A percentile compares a stretch with the other conserved stretches of the same genome.
Evolutionary conservation across 208 protist species (phyloP).

Genomic region (Trypanosomatidae sp.): DNA sequence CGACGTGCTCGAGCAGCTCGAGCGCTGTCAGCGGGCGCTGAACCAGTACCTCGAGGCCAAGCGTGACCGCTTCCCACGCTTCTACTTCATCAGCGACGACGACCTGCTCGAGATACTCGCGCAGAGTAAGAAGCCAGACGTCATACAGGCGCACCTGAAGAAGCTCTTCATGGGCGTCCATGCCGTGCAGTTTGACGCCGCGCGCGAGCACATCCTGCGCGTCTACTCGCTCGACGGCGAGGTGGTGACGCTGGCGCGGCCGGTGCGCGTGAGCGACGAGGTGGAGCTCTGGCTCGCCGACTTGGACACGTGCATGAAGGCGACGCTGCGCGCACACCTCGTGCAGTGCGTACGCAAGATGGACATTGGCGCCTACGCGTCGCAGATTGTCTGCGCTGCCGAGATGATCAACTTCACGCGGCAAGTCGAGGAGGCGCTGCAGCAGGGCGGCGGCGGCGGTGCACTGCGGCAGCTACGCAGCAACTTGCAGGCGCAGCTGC

Average conservation of each 20-base stretch:
- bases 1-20: slow-evolving; percentile 92
- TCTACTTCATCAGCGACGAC: slow-evolving; percentile 99
- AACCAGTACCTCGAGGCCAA: slow-evolving; percentile 97
- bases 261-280: slow-evolving; percentile 87
- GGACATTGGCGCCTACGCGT: slow-evolving; percentile 87
- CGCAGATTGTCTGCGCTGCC: slow-evolving; percentile 91
- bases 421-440: slow-evolving; percentile 83
- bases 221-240: slow-evolving; percentile 91
- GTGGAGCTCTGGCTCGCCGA: slow-evolving; percentile 93
- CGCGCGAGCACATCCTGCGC: slow-evolving; percentile 79
- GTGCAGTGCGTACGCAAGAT: slow-evolving; percentile 61
- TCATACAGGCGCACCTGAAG: slow-evolving; percentile 97
- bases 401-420: slow-evolving; percentile 92
- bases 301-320: slow-evolving; percentile 89
- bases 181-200: slow-evolving; percentile 88
- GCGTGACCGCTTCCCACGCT: slow-evolving; percentile 92
- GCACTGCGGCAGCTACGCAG: slow-evolving; percentile 67
- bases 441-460: slow-evolving; percentile 26
- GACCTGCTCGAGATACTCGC: slow-evolving; percentile 97
- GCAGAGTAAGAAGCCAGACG: slow-evolving; percentile 89
- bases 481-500: slow-evolving; percentile 64
- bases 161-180: slow-evolving; percentile 97
- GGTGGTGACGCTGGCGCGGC: slow-evolving; percentile 80
- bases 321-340: slow-evolving; percentile 84
- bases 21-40: slow-evolving; percentile 94